Percentiles rank a stretch among this genome's conserved stretches.
phyloP scores from a whole-genome alignment of 2,329 filamentous ascomycete genomes.

The Fusarium drepaniforme region DNA sequence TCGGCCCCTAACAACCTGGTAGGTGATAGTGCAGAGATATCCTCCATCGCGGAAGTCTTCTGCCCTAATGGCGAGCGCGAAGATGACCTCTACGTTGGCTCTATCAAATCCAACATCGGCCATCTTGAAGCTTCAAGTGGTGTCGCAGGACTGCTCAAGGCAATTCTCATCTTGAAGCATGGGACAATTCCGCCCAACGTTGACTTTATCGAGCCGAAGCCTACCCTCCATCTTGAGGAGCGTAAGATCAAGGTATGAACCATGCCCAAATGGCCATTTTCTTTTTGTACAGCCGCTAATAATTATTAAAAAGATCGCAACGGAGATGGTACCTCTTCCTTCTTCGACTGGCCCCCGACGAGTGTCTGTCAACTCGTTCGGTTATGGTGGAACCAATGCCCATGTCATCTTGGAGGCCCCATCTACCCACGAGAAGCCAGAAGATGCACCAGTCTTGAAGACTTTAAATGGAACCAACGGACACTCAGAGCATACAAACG shows the following conservation, averaged over 20 bases:
- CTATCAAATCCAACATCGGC: constrained; percentile 29
- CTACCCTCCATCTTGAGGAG: constrained; percentile 15
- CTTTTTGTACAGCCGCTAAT: too few species aligned
- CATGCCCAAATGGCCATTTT: too few species aligned
- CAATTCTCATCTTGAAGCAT: constrained; percentile 24
- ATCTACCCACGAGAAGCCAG: background rate
- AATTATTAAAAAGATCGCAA: constrained; percentile 8
- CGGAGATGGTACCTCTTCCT: constrained; percentile 12
- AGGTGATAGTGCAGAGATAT: constrained; percentile 30
- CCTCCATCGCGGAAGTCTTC: constrained; percentile 26
- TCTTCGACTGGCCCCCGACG: constrained; percentile 4
- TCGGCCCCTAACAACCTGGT: background rate
- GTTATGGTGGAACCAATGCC: constrained; percentile 31
- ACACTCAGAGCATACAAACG: background rate
- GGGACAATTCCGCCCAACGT: constrained; percentile 22
- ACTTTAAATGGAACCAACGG: constrained; percentile 3
- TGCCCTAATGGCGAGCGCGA: constrained; percentile 6
- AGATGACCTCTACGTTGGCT: constrained; percentile 20
- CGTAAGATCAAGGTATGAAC: constrained; percentile 9
- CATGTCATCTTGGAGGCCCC: constrained; percentile 31
- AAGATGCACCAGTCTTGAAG: background rate
- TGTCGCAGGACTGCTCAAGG: constrained; percentile 26
- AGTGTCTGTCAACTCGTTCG: constrained; percentile 26
- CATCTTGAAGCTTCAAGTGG: constrained; percentile 29
- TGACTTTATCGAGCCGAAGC: constrained; percentile 24